phyloP scores from a whole-genome alignment of 129 eudicot species.

The Tagetes patula region DNA sequence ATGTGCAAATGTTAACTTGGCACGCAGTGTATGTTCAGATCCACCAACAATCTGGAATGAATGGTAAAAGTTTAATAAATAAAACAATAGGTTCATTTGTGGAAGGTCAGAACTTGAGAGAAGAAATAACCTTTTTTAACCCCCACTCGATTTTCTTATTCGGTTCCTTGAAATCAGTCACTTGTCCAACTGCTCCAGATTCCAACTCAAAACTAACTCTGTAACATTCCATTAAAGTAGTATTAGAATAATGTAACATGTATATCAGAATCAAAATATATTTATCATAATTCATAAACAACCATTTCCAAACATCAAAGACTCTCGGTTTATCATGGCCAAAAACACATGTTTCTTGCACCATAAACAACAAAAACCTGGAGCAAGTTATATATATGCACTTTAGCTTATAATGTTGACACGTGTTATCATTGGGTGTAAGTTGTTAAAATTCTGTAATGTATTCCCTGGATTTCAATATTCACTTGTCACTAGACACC shows the following conservation, averaged over 20 bases:
- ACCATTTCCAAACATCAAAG: conserved; percentile 11
- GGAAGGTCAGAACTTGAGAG: conserved; percentile 8
- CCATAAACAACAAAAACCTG: no score
- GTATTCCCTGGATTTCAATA: no score
- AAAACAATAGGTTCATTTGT: conserved; percentile 1
- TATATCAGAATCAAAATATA: not conserved
- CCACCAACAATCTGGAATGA: conserved; percentile 86
- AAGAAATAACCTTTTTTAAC: conserved; percentile 65
- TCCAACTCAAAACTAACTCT: conserved; percentile 96
- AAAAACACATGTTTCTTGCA: not conserved
- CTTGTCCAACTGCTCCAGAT: conserved; percentile 84
- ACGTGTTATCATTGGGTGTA: no score
- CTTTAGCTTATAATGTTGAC: no score
- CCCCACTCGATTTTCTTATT: conserved; percentile 86
- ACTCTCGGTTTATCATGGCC: not conserved
- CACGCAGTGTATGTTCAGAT: conserved; percentile 93
- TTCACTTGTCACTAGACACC: no score
- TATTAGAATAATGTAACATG: not conserved
- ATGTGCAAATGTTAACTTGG: conserved; percentile 87
- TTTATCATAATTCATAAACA: not conserved
- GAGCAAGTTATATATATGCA: no score
- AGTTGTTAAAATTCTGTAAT: no score
- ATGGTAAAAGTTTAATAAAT: not conserved
- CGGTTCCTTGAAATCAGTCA: conserved; percentile 82
- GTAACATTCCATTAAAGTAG: conserved; percentile 12